Base-by-base conservation (phyloP, 768 basidiomycete genomes). In the Hygrophoropsis aurantiaca region DNA sequence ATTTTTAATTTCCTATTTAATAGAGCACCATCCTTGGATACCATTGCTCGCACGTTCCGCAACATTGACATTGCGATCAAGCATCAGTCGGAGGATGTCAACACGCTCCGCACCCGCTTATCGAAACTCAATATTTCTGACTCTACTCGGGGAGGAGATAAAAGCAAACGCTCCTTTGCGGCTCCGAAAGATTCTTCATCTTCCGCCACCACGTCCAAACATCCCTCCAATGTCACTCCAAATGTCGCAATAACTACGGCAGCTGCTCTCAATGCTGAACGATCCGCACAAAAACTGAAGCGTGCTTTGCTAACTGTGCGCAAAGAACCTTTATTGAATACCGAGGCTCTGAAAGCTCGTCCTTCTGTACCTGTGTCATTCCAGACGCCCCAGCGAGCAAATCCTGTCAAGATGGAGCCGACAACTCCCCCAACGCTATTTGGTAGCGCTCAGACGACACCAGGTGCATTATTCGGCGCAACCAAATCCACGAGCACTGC, bases 1-100 rank as follows among this genome's bases (percentile, higher is more conserved):
- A 7, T 30, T 6, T 52, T 42, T 20, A 25, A 40, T 24, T 16
- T 5, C 5, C n/a, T 40, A 40, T 23, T 44, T 54, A 24, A 19
- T 58, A 94, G 92, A 53, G 78, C 90, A 5, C 92, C 93, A 1
- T 82, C 90, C 6, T 68, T 97, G 42, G 94, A 94, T 57, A 85
- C 87, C 1, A 80, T 95, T 61, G 84, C 75, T 55, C 80, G 90
- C 25, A 87, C 90, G 0, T 87, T 89, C 57, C 81, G 86, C 34
- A 94, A 94, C 62, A 90, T 97, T 56, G 87, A 91, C 45, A 60
- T 81, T 16, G 81, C 82, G 1, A 75, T 90, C 50, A 73, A 74
- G 32, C 81, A 85, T 53, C 83, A 87, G 62, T 69, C 72, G 1
- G 68, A 70, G 23, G 79, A 84, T 8, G 64, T 90, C 21, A 66